Evolutionary conservation across 2,329 filamentous ascomycete genomes (phyloP).

Genomic region (Chlorencoelia australis): DNA sequence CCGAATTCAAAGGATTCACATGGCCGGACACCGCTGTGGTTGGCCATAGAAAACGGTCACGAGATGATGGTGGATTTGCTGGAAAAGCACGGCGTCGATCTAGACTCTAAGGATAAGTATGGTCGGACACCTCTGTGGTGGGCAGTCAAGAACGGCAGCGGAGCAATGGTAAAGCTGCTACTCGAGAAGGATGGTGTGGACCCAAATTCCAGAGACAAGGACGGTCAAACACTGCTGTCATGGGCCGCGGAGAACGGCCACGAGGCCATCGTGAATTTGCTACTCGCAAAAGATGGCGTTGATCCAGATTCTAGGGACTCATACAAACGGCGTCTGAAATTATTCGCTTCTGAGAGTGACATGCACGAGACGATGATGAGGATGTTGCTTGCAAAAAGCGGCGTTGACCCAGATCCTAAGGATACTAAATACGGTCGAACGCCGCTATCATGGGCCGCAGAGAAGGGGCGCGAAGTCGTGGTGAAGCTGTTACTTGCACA

Average conservation of each 20-base stretch:
- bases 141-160: neutral
- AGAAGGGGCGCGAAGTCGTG: neutral
- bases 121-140: neutral
- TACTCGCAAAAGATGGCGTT: constrained; percentile 1
- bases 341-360: neutral
- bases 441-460: neutral
- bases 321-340: neutral
- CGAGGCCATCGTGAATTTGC: neutral
- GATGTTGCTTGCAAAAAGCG: neutral
- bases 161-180: neutral
- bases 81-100: neutral
- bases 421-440: neutral
- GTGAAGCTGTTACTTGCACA: constrained; percentile 2
- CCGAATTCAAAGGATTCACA: neutral
- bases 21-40: neutral
- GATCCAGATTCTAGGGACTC: too few species aligned
- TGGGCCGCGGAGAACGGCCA: constrained; percentile 1
- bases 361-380: neutral
- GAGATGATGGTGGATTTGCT: neutral
- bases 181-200: constrained; percentile 5
- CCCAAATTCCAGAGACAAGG: constrained; percentile 6
- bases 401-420: neutral
- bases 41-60: neutral
- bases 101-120: neutral
- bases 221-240: constrained; percentile 1